These are phyloP conservation scores for Bipolaris zeicola DNA, from an alignment of 2,329 filamentous ascomycete genomes.

Conservation along the genomic window DNA sequence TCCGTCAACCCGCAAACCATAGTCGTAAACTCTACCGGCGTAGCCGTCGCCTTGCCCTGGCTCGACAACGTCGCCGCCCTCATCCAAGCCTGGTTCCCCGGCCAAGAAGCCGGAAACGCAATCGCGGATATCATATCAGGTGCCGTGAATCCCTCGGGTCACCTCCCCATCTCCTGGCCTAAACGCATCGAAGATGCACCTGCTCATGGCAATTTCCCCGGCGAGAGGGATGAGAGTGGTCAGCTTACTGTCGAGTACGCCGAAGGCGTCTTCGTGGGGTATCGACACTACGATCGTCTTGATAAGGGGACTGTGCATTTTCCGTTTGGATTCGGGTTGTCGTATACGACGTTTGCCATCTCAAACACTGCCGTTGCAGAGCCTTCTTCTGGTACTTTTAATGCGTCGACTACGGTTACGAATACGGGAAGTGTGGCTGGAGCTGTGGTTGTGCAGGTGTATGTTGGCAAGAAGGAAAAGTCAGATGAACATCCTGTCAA, in stretches of 20 bases:
- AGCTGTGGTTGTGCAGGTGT: slow-evolving; percentile 62
- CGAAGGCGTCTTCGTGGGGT: slow-evolving; percentile 61
- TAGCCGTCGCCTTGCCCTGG: slow-evolving; percentile 74
- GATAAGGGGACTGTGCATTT: slow-evolving; percentile 56
- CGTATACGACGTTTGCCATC: slow-evolving; percentile 50
- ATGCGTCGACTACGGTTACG: slow-evolving; percentile 50
- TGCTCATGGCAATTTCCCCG: slow-evolving; percentile 48
- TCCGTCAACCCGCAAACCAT: slow-evolving; percentile 71
- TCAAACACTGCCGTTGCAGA: slow-evolving; percentile 63
- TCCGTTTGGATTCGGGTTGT: slow-evolving; percentile 49
- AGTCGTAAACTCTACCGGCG: slow-evolving; percentile 78
- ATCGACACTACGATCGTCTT: slow-evolving; percentile 66
- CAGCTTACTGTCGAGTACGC: slow-evolving; percentile 67
- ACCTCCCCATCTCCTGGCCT: slow-evolving; percentile 49
- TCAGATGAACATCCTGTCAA: slow-evolving; percentile 62
- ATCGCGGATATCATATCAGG: slow-evolving; percentile 52
- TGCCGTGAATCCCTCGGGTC: slow-evolving; percentile 47
- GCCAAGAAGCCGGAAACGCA: slow-evolving; percentile 51
- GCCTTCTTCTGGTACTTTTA: slow-evolving; percentile 55
- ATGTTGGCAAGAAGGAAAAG: slow-evolving; percentile 58
- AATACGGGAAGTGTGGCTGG: slow-evolving; percentile 60
- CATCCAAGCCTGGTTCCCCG: slow-evolving; percentile 51
- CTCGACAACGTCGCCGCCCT: slow-evolving; percentile 53
- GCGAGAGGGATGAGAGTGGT: slow-evolving; percentile 49
- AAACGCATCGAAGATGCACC: slow-evolving; percentile 44